phyloP scores from a whole-genome alignment of 2,329 filamentous ascomycete species.

The Cladophialophora yegresii region DNA sequence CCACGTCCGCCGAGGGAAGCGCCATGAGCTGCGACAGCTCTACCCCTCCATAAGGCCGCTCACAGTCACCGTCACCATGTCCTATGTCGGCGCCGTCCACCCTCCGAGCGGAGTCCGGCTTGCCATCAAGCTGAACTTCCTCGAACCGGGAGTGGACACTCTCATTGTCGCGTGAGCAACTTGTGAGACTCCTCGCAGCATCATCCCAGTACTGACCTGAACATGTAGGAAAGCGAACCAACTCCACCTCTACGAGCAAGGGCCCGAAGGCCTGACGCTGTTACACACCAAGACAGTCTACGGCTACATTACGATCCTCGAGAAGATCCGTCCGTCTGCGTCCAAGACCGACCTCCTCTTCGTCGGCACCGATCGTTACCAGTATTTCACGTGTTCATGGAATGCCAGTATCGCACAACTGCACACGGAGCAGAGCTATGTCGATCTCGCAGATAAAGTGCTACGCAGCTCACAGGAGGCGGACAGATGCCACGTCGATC shows the following conservation, averaged over 20 bases:
- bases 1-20: background rate
- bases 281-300: conserved; percentile 73
- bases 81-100: conserved; percentile 93
- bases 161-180: conserved; percentile 79
- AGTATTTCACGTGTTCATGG: conserved; percentile 91
- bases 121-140: conserved; percentile 77
- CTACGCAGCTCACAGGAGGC: conserved; percentile 76
- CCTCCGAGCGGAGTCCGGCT: conserved; percentile 86
- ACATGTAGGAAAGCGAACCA: conserved; percentile 73
- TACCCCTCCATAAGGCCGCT: conserved; percentile 8
- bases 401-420: conserved; percentile 60
- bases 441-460: conserved; percentile 62
- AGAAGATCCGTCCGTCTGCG: conserved; percentile 74
- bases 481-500: conserved; percentile 81
- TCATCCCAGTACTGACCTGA: conserved; percentile 30
- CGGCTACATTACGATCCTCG: conserved; percentile 82
- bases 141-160: conserved; percentile 73
- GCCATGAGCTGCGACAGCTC: conserved; percentile 1
- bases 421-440: conserved; percentile 59
- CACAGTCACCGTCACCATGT: conserved; percentile 60
- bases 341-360: conserved; percentile 82
- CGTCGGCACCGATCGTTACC: conserved; percentile 82
- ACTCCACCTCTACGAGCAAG: conserved; percentile 76
- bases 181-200: conserved; percentile 14
- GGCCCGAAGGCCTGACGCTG: conserved; percentile 65